These are phyloP conservation scores for Phycomyces nitens DNA, from an alignment of 192 early-diverging fungal genomes.

Conservation along the genomic window DNA sequence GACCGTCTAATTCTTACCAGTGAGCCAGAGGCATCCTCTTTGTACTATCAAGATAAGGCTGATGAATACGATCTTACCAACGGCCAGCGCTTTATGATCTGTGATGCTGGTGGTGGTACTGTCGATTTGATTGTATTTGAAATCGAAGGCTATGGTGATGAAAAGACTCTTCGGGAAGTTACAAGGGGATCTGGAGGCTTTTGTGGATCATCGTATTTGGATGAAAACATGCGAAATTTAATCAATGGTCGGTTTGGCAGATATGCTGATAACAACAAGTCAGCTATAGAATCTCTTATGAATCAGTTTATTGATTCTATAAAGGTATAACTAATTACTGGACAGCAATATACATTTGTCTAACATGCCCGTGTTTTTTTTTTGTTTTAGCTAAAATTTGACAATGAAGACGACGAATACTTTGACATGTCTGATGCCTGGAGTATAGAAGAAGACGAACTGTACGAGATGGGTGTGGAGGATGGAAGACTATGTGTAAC, in stretches of 20 bases:
- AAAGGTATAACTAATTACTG: too few species aligned
- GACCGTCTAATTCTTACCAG: conserved; percentile 42
- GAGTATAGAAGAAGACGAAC: conserved; percentile 26
- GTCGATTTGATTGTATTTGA: conserved; percentile 54
- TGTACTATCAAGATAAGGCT: conserved; percentile 45
- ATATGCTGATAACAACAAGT: neutral
- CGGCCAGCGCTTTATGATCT: conserved; percentile 47
- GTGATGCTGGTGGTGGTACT: conserved; percentile 52
- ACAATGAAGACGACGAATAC: conserved; percentile 45
- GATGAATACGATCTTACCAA: conserved; percentile 36
- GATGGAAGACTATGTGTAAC: conserved; percentile 40
- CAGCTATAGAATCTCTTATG: conserved; percentile 20
- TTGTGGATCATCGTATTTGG: conserved; percentile 46
- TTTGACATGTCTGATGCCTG: conserved; percentile 38
- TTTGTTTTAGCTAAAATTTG: conserved; percentile 36
- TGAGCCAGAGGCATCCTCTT: conserved; percentile 45
- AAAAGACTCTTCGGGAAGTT: conserved; percentile 38
- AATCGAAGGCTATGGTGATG: conserved; percentile 24
- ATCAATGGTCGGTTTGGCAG: conserved; percentile 38
- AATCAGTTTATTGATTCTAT: conserved; percentile 31
- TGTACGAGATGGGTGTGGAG: conserved; percentile 35
- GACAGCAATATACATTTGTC: too few species aligned
- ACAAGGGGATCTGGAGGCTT: conserved; percentile 45
- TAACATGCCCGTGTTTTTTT: too few species aligned
- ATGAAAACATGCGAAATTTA: conserved; percentile 36